A percentile compares a stretch with the other conserved stretches of the same genome.
Conservation (phyloP, 495 filamentous ascomycete genomes). For the Aspergillus kassunensis region DNA sequence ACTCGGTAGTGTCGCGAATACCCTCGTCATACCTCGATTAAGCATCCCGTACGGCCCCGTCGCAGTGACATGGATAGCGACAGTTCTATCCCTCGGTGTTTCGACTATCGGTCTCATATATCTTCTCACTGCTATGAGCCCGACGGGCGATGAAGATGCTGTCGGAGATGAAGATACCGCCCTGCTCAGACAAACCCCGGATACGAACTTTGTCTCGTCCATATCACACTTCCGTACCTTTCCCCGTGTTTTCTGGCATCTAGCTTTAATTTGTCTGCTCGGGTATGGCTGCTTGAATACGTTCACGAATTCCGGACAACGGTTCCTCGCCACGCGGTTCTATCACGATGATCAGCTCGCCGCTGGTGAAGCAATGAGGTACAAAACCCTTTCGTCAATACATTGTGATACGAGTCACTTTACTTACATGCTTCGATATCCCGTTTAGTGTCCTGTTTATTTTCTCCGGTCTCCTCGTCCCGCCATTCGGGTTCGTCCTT, state of each 20-base stretch:
- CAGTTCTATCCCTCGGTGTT: not conserved
- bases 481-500: not conserved
- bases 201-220: not conserved
- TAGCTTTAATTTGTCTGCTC: not conserved
- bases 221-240: not conserved
- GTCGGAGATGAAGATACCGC: not conserved
- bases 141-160: not conserved
- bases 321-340: slow-evolving; percentile 1
- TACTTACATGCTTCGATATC: too few relatives aligned
- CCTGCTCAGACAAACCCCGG: not conserved
- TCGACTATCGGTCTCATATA: not conserved
- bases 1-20: slow-evolving; percentile 5
- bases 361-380: not conserved
- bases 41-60: not conserved
- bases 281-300: slow-evolving; percentile 1
- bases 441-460: not conserved
- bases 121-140: not conserved
- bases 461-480: not conserved
- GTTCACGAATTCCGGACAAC: slow-evolving; percentile 9
- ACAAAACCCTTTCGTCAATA: too few relatives aligned
- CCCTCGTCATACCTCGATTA: not conserved
- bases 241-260: not conserved
- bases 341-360: not conserved
- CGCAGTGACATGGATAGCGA: slow-evolving; percentile 1
- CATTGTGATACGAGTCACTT: too few relatives aligned